Evolutionary conservation across 306 rosid genomes (phyloP).

Genomic region (Cucurbita moschata): DNA sequence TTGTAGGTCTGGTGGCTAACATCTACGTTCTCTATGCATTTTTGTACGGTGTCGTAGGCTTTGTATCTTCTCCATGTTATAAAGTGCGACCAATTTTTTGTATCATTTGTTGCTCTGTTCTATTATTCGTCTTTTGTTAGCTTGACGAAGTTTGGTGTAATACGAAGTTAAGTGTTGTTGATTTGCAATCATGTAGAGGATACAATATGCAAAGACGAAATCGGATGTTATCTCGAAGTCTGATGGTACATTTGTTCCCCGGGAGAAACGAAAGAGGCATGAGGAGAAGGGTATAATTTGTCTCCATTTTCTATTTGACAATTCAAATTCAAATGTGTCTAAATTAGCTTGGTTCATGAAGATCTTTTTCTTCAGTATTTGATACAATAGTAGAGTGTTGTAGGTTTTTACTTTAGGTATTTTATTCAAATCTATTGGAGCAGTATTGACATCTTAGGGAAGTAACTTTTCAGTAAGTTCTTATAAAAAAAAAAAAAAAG

Average conservation of each 20-base stretch:
- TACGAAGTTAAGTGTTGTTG: neutral
- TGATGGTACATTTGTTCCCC: conserved; percentile 77
- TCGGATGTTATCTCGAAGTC: conserved; percentile 73
- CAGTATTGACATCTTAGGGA: neutral
- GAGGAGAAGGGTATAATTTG: conserved; percentile 58
- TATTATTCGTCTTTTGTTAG: neutral
- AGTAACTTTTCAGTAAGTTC: neutral
- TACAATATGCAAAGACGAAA: conserved; percentile 83
- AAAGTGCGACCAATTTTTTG: neutral
- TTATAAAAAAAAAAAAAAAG: too few relatives aligned
- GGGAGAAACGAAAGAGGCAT: conserved; percentile 75
- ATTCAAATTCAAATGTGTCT: neutral
- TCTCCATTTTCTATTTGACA: neutral
- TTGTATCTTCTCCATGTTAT: neutral
- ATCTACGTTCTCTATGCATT: neutral
- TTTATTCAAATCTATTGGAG: neutral
- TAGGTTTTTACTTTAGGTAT: neutral
- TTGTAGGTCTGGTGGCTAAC: neutral
- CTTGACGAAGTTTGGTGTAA: neutral
- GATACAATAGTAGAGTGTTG: neutral
- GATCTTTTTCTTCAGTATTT: neutral
- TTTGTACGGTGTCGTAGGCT: neutral
- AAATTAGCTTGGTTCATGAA: neutral
- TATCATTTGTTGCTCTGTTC: neutral
- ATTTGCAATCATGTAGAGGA: conserved; percentile 38